Evolutionary conservation across 345 rosid species (phyloP).

Genomic region (Acer negundo): DNA sequence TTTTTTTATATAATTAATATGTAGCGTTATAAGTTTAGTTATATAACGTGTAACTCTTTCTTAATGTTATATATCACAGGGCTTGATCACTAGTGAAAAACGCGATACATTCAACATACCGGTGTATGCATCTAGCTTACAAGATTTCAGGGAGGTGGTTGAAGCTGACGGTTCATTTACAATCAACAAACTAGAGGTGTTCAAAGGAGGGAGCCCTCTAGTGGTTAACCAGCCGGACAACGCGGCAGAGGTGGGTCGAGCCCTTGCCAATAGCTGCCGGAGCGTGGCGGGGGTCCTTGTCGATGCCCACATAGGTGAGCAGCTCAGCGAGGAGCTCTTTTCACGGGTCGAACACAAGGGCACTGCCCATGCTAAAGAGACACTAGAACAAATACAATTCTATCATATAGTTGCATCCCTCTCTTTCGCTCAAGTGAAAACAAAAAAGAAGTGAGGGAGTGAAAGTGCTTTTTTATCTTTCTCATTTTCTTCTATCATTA

Average conservation of each 20-base stretch:
- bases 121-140: constrained; percentile 85
- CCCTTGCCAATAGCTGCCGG: constrained; percentile 71
- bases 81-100: constrained; percentile 64
- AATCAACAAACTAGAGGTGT: constrained; percentile 73
- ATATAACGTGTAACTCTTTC: no score
- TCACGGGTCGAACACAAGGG: constrained; percentile 62
- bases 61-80: constrained; percentile 37
- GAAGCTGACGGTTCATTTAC: constrained; percentile 71
- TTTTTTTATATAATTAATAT: no score
- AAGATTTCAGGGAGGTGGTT: constrained; percentile 84
- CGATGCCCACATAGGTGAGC: constrained; percentile 88
- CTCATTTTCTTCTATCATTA: neutral
- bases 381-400: constrained; percentile 77
- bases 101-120: constrained; percentile 91
- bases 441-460: neutral
- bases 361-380: constrained; percentile 66
- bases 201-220: constrained; percentile 94
- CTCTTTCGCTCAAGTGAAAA: constrained; percentile 35
- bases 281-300: constrained; percentile 88
- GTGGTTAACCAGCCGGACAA: constrained; percentile 80
- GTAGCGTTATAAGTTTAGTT: no score
- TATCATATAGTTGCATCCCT: constrained; percentile 87
- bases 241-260: constrained; percentile 69
- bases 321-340: constrained; percentile 73
- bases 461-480: no score